Percentiles rank a stretch among this genome's conserved stretches.
Conservation (phyloP, 495 filamentous ascomycete species). For the Patellaria atrata region DNA sequence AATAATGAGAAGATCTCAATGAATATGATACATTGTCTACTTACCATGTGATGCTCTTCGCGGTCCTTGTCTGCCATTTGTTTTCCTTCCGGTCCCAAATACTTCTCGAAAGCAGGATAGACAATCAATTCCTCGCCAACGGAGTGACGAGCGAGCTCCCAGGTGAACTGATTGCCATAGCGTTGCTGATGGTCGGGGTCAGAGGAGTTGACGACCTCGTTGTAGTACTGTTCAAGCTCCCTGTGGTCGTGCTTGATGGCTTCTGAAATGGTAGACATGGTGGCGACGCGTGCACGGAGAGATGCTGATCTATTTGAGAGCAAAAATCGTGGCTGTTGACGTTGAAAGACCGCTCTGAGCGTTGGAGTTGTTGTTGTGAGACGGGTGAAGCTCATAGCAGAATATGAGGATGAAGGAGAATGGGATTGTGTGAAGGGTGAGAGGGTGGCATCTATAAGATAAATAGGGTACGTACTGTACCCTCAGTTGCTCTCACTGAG, state of each 20-base stretch:
- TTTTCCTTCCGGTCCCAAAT: constrained; percentile 36
- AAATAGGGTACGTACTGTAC: no score
- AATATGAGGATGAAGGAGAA: no score
- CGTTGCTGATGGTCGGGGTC: constrained; percentile 35
- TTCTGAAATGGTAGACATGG: constrained; percentile 31
- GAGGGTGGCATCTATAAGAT: no score
- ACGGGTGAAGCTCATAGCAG: neutral
- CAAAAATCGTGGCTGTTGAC: neutral
- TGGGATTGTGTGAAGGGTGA: no score
- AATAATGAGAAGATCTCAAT: no score
- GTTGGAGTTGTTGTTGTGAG: neutral
- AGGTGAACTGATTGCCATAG: constrained; percentile 54
- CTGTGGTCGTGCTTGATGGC: constrained; percentile 49
- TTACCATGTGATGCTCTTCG: constrained; percentile 40
- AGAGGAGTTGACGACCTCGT: constrained; percentile 37
- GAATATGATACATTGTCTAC: no score
- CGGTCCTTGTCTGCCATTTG: constrained; percentile 45
- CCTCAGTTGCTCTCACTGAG: no score
- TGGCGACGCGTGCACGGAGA: constrained; percentile 1
- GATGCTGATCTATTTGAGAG: neutral
- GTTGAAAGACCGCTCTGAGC: neutral
- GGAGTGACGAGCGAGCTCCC: constrained; percentile 54
- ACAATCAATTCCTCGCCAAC: constrained; percentile 56
- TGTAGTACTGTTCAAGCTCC: constrained; percentile 44
- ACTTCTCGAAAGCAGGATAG: constrained; percentile 51